Evolutionary conservation across 2,329 filamentous ascomycete genomes (phyloP).

Genomic region (Colletotrichum sp.): DNA sequence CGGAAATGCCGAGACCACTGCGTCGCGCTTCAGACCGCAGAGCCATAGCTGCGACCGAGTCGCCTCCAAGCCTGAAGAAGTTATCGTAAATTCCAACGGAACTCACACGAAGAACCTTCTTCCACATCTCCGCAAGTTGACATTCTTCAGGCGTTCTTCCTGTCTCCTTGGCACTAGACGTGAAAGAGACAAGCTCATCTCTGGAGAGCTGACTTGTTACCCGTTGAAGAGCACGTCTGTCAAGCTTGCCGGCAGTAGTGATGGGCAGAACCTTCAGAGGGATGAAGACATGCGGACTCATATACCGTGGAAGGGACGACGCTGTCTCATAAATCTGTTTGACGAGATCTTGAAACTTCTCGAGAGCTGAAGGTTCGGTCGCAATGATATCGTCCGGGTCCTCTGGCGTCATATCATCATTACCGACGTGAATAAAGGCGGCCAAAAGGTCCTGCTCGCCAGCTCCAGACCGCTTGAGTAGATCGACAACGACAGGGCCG

Average conservation of each 20-base stretch:
- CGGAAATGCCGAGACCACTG: neutral
- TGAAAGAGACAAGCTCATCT: neutral
- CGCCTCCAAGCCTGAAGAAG: constrained; percentile 28
- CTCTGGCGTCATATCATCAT: neutral
- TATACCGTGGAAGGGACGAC: constrained; percentile 9
- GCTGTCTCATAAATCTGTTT: neutral
- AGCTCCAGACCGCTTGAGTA: neutral
- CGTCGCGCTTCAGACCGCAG: neutral
- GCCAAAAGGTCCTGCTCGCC: neutral
- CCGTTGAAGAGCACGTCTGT: constrained; percentile 14
- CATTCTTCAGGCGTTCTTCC: neutral
- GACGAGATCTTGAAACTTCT: neutral
- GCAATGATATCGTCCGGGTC: neutral
- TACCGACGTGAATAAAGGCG: neutral
- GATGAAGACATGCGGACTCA: constrained; percentile 22
- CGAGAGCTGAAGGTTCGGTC: neutral
- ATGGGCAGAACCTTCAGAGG: constrained; percentile 6
- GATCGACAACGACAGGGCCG: neutral
- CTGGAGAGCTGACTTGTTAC: neutral
- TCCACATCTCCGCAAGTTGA: neutral
- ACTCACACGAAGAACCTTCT: neutral
- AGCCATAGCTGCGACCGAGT: constrained; percentile 29
- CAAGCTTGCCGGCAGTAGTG: constrained; percentile 18
- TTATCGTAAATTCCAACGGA: constrained; percentile 14
- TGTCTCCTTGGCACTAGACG: neutral